These are phyloP conservation scores for Boletus fagicola DNA, from an alignment of 768 basidiomycete species.

Conservation along the genomic window DNA sequence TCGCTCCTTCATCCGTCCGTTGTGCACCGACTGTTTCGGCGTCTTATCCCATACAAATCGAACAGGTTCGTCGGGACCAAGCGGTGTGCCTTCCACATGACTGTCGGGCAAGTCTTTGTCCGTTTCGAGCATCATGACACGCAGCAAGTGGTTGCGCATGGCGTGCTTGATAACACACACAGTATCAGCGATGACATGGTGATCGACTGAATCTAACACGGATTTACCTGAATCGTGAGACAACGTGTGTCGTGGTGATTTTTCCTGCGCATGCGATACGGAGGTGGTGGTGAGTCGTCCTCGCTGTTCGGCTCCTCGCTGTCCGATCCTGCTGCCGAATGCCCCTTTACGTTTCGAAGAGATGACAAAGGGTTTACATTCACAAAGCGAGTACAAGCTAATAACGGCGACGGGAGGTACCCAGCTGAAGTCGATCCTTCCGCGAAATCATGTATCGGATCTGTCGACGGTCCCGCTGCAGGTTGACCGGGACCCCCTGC, in stretches of 20 bases:
- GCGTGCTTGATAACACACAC: conserved; percentile 49
- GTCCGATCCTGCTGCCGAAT: conserved; percentile 32
- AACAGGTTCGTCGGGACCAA: conserved; percentile 51
- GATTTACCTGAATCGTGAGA: conserved; percentile 63
- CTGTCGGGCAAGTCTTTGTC: conserved; percentile 63
- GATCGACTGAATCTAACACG: not conserved
- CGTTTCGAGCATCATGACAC: conserved; percentile 52
- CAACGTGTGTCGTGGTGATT: conserved; percentile 65
- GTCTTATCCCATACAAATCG: conserved; percentile 83
- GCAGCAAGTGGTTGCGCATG: conserved; percentile 64
- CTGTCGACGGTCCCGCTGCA: conserved; percentile 10
- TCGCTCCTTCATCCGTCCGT: conserved; percentile 66
- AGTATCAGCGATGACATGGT: conserved; percentile 1
- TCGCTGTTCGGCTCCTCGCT: conserved; percentile 37
- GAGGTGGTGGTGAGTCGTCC: conserved; percentile 33
- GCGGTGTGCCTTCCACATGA: conserved; percentile 50
- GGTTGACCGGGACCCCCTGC: conserved; percentile 14
- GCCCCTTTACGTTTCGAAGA: conserved; percentile 25
- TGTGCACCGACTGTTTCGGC: conserved; percentile 70
- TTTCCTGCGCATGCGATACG: conserved; percentile 41
- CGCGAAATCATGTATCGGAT: not conserved
- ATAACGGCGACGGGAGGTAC: conserved; percentile 17
- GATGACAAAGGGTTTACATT: conserved; percentile 12
- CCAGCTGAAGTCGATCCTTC: conserved; percentile 4
- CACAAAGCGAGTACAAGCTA: conserved; percentile 23